A percentile compares a stretch with the other conserved stretches of the same genome.
These are phyloP conservation scores for Terfezia boudieri DNA, from an alignment of 495 filamentous ascomycete genomes.

Conservation along the genomic window DNA sequence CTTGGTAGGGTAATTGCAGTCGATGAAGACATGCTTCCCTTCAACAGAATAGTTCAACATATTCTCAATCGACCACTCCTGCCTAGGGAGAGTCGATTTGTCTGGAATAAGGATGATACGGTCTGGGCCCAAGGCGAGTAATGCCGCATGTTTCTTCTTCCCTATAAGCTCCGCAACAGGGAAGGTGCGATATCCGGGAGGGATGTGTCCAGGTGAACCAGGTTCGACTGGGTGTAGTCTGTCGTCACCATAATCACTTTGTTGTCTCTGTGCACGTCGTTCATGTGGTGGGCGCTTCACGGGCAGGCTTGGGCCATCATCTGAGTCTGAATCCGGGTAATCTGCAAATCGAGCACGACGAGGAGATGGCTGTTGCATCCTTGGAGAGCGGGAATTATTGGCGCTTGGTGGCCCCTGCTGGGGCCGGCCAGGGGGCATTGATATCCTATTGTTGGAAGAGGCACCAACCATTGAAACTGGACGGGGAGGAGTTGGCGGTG, in stretches of 20 bases:
- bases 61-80: conserved; percentile 86
- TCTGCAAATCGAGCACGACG: not conserved
- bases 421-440: not conserved
- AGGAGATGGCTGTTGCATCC: not conserved
- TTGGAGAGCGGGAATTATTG: not conserved
- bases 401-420: not conserved
- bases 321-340: conserved; percentile 9
- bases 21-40: conserved; percentile 93
- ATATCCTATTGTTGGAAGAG: not conserved
- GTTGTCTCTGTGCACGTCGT: conserved; percentile 7
- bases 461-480: conserved; percentile 1
- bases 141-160: conserved; percentile 92
- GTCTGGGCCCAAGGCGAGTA: conserved; percentile 45
- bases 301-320: conserved; percentile 9
- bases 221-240: not conserved
- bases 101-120: conserved; percentile 83
- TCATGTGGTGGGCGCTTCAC: conserved; percentile 4
- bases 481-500: conserved; percentile 13
- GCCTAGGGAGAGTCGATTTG: conserved; percentile 39
- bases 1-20: conserved; percentile 72
- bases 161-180: conserved; percentile 78
- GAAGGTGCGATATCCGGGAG: conserved; percentile 19
- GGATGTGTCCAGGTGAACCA: conserved; percentile 10
- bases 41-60: conserved; percentile 90
- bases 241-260: conserved; percentile 1